phyloP scores from a whole-genome alignment of 257 asterid species.

The Agastache rugosa region DNA sequence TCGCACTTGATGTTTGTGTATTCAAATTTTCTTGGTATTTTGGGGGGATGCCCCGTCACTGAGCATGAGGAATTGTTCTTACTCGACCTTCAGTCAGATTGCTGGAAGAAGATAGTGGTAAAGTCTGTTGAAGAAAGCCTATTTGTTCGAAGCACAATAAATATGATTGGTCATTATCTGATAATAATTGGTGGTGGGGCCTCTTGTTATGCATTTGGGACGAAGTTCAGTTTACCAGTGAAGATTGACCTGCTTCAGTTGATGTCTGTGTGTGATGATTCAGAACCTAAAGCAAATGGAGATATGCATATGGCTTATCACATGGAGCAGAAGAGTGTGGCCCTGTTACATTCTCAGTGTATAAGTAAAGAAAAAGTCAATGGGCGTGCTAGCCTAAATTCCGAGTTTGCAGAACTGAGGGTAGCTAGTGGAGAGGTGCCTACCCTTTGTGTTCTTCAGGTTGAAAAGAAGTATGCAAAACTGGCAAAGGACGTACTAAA shows the following conservation, averaged over 20 bases:
- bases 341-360: constrained; percentile 29
- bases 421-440: constrained; percentile 37
- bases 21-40: constrained; percentile 66
- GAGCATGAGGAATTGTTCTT: constrained; percentile 65
- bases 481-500: constrained; percentile 80
- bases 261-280: constrained; percentile 43
- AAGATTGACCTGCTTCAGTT: constrained; percentile 63
- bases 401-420: constrained; percentile 44
- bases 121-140: constrained; percentile 62
- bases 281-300: constrained; percentile 27
- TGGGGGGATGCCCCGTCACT: constrained; percentile 93
- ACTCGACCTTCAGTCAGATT: constrained; percentile 58
- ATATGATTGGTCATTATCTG: constrained; percentile 63
- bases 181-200: constrained; percentile 94
- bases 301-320: constrained; percentile 37
- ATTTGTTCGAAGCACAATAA: constrained; percentile 85
- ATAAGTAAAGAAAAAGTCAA: constrained; percentile 39
- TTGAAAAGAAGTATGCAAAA: constrained; percentile 75
- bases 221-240: constrained; percentile 87
- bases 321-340: constrained; percentile 32
- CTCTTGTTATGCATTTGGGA: constrained; percentile 97
- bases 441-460: constrained; percentile 60
- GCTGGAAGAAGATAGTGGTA: constrained; percentile 68
- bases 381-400: constrained; percentile 41
- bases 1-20: constrained; percentile 85